phyloP scores from a whole-genome alignment of 352 stramenopile genomes.

The Pythium aquatile region DNA sequence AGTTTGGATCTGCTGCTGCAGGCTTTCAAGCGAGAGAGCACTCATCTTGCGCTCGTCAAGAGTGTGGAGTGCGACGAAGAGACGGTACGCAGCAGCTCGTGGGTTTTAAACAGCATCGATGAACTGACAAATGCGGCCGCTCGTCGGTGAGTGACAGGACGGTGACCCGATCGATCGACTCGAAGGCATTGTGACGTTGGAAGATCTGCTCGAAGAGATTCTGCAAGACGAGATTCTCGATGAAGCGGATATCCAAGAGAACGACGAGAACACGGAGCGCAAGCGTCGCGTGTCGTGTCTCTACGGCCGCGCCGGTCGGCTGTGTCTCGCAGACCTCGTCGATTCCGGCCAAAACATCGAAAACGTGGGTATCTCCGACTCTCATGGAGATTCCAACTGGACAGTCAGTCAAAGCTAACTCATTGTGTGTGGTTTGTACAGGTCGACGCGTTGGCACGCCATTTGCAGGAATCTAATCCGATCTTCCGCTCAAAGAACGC shows the following conservation, averaged over 20 bases:
- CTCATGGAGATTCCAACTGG: background rate
- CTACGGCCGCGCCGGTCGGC: conserved; percentile 46
- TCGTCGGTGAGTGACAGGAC: conserved; percentile 23
- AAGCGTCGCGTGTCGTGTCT: conserved; percentile 47
- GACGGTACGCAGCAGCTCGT: background rate
- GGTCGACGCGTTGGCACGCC: conserved; percentile 31
- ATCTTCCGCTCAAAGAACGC: conserved; percentile 36
- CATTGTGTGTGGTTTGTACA: background rate
- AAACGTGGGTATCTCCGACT: conserved; percentile 20
- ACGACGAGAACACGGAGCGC: conserved; percentile 38
- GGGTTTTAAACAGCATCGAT: background rate
- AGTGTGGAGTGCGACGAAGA: conserved; percentile 78
- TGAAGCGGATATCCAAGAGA: conserved; percentile 85
- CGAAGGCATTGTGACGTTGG: conserved; percentile 97
- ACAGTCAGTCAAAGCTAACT: background rate
- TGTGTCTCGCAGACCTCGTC: conserved; percentile 45
- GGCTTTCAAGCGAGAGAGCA: conserved; percentile 92
- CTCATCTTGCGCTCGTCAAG: conserved; percentile 94
- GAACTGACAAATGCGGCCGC: background rate
- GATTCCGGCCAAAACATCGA: conserved; percentile 39
- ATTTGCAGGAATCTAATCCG: conserved; percentile 35
- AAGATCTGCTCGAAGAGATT: conserved; percentile 99
- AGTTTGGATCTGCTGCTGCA: conserved; percentile 92
- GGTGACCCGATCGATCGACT: conserved; percentile 91
- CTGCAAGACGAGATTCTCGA: conserved; percentile 96